These are phyloP conservation scores for Lactarius evosmus DNA, from an alignment of 768 basidiomycete species.

Conservation along the genomic window DNA sequence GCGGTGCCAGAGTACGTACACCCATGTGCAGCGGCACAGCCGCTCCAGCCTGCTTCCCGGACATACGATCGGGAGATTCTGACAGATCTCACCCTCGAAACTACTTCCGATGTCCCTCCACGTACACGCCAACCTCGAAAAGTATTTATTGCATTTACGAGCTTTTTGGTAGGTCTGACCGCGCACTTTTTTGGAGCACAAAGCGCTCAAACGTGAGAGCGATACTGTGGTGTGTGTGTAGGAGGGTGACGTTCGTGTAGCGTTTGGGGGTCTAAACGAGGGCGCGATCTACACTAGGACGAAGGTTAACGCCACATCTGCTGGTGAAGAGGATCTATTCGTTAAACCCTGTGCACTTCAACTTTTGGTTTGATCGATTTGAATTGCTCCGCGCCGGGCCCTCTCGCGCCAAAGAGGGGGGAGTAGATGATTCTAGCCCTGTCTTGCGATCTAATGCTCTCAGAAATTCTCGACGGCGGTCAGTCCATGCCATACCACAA, in stretches of 20 bases:
- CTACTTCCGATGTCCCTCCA: conserved; percentile 24
- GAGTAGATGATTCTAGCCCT: conserved; percentile 12
- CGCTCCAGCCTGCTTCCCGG: conserved; percentile 14
- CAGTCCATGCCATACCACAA: conserved; percentile 18
- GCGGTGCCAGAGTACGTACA: conserved; percentile 19
- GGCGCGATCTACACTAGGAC: conserved; percentile 14
- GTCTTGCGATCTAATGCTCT: conserved; percentile 13
- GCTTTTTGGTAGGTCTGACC: conserved; percentile 5
- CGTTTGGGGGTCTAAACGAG: background rate
- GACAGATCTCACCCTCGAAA: conserved; percentile 24
- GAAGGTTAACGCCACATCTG: conserved; percentile 27
- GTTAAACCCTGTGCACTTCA: background rate
- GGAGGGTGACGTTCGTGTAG: conserved; percentile 3
- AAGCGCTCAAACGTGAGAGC: conserved; percentile 1
- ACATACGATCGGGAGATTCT: conserved; percentile 19
- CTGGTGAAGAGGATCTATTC: background rate
- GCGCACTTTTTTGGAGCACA: background rate
- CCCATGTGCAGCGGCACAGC: conserved; percentile 11
- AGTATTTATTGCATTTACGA: conserved; percentile 24
- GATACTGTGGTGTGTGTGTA: background rate
- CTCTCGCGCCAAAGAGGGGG: conserved; percentile 22
- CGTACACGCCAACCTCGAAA: conserved; percentile 15
- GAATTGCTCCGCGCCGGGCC: background rate
- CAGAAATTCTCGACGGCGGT: conserved; percentile 22
- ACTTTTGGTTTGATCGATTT: background rate